Conservation (phyloP, 164 flowering plant species). For the Malania oleifera region DNA sequence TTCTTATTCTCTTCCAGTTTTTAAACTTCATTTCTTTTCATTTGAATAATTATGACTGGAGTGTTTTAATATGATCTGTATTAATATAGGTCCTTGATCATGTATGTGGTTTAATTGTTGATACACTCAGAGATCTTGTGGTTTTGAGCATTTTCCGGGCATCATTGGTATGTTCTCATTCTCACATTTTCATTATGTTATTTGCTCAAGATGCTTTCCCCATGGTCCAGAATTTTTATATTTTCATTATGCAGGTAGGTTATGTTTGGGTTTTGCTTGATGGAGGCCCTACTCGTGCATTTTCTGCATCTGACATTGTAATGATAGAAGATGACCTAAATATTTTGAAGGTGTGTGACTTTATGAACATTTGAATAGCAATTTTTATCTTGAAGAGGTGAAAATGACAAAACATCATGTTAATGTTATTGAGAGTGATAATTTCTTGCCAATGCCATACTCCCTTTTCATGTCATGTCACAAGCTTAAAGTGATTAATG, state of each 20-base stretch:
- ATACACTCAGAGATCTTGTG: conserved; percentile 56
- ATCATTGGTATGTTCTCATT: conserved; percentile 45
- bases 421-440: too few relatives aligned
- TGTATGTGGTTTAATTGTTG: conserved; percentile 54
- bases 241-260: conserved; percentile 46
- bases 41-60: not conserved
- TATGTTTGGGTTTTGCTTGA: conserved; percentile 69
- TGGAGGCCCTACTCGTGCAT: conserved; percentile 90
- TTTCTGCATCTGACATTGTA: conserved; percentile 51
- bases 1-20: too few relatives aligned
- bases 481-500: too few relatives aligned
- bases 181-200: too few relatives aligned
- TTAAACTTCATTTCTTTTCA: too few relatives aligned
- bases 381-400: too few relatives aligned
- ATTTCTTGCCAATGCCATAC: too few relatives aligned
- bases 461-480: too few relatives aligned
- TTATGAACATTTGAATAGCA: too few relatives aligned
- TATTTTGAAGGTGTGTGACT: conserved; percentile 53
- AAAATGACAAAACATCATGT: too few relatives aligned
- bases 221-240: conserved; percentile 6
- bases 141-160: conserved; percentile 62
- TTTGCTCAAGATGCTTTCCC: conserved; percentile 2
- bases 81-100: conserved; percentile 54
- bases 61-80: not conserved
- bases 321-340: conserved; percentile 72